A percentile compares a stretch with the other conserved stretches of the same genome.
Conservation (phyloP, 768 basidiomycete species). For the Rhodosporidiobolus sp. region DNA sequence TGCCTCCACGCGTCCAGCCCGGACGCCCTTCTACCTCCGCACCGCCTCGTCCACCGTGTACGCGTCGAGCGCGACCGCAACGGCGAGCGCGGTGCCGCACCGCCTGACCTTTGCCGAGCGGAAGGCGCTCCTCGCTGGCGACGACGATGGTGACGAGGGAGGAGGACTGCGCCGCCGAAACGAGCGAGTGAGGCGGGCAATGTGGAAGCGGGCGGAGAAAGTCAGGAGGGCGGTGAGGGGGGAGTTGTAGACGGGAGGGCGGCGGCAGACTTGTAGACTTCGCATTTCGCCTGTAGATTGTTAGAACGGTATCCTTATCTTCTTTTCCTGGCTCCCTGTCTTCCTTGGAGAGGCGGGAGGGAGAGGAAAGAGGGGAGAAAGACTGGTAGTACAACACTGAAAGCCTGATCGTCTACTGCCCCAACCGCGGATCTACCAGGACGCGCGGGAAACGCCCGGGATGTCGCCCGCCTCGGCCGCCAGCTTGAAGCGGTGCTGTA, state of each 20-base stretch:
- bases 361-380: not conserved
- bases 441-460: slow-evolving; percentile 83
- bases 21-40: not conserved
- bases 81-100: not conserved
- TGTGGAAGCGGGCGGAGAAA: no score
- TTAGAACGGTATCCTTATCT: no score
- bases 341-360: no score
- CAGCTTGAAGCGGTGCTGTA: slow-evolving; percentile 81
- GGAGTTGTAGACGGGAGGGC: not conserved
- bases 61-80: not conserved
- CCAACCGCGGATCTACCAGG: slow-evolving; percentile 60
- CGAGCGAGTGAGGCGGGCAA: no score
- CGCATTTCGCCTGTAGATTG: not conserved
- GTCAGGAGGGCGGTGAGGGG: not conserved
- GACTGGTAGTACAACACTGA: not conserved
- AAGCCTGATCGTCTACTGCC: no score
- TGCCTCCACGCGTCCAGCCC: not conserved
- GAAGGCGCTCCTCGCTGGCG: not conserved
- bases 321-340: no score
- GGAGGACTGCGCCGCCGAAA: not conserved
- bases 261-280: no score
- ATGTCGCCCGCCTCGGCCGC: slow-evolving; percentile 78
- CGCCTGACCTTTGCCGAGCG: not conserved
- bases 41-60: no score
- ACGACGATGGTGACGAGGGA: not conserved